Conservation (phyloP, 805 yeast species). For the Blastobotrys mokoenaii region DNA sequence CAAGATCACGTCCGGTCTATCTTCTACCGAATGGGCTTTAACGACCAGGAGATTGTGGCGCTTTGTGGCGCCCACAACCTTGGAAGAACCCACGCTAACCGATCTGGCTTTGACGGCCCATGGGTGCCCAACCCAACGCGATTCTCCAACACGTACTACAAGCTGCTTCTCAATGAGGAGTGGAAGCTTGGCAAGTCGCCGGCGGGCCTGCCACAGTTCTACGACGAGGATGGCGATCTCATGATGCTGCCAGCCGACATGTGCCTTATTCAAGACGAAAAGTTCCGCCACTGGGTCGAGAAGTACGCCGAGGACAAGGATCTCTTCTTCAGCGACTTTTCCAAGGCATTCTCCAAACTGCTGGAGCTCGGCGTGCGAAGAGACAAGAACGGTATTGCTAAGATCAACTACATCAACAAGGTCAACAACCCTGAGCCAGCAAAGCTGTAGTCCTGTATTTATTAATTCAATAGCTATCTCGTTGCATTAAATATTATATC, state of each 20-base stretch:
- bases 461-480: not conserved
- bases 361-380: conserved; percentile 70
- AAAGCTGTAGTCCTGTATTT: conserved; percentile 11
- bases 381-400: conserved; percentile 30
- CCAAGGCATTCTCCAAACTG: conserved; percentile 58
- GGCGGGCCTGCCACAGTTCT: conserved; percentile 32
- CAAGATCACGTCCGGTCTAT: conserved; percentile 45
- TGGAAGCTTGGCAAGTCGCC: conserved; percentile 40
- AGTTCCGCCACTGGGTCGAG: conserved; percentile 53
- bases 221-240: conserved; percentile 48
- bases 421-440: conserved; percentile 13
- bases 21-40: conserved; percentile 52
- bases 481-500: too few relatives aligned
- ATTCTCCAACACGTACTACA: conserved; percentile 69
- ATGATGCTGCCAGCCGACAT: conserved; percentile 88
- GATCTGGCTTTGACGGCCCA: conserved; percentile 79
- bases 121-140: conserved; percentile 79
- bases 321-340: conserved; percentile 54
- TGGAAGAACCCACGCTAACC: conserved; percentile 54
- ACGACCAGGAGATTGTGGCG: conserved; percentile 54
- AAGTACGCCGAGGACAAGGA: conserved; percentile 60
- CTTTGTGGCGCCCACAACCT: conserved; percentile 54
- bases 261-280: conserved; percentile 55
- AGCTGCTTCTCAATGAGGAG: conserved; percentile 43
- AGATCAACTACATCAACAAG: conserved; percentile 25